Evolutionary conservation across 228 moss, liverwort and hornwort species (phyloP).

Genomic region (Sphagnum fallax): DNA sequence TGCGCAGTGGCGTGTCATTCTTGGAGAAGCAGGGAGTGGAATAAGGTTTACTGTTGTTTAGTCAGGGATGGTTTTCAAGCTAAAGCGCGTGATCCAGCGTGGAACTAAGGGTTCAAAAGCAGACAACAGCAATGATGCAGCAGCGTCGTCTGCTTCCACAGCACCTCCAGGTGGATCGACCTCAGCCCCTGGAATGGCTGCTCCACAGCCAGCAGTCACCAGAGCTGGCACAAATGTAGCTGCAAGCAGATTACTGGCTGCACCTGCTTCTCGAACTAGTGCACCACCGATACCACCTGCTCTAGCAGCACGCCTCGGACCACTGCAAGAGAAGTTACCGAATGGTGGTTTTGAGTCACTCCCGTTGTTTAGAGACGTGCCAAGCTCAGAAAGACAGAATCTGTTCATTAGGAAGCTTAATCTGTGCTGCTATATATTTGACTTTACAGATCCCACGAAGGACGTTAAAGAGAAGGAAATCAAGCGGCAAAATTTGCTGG

Average conservation of each 20-base stretch:
- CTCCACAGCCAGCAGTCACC: constrained; percentile 8
- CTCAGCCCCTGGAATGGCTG: constrained; percentile 13
- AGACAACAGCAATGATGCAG: constrained; percentile 24
- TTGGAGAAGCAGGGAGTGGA: neutral
- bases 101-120: constrained; percentile 39
- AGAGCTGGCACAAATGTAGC: constrained; percentile 22
- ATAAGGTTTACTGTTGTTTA: neutral
- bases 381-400: constrained; percentile 89
- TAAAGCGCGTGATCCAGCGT: constrained; percentile 68
- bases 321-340: constrained; percentile 19
- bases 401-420: constrained; percentile 88
- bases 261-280: constrained; percentile 8
- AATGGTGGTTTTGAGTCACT: constrained; percentile 74
- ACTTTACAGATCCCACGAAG: constrained; percentile 94
- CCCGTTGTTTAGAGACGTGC: constrained; percentile 93
- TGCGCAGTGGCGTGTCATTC: neutral
- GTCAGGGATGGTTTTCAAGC: constrained; percentile 47
- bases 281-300: neutral
- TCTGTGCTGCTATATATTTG: constrained; percentile 87
- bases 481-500: constrained; percentile 96
- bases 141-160: constrained; percentile 7
- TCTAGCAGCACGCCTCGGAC: constrained; percentile 18
- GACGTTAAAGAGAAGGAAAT: constrained; percentile 97
- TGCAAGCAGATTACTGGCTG: constrained; percentile 16
- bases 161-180: constrained; percentile 19